Conservation (phyloP, 148 eudicot species). For the Rhododendron griersonianum region DNA sequence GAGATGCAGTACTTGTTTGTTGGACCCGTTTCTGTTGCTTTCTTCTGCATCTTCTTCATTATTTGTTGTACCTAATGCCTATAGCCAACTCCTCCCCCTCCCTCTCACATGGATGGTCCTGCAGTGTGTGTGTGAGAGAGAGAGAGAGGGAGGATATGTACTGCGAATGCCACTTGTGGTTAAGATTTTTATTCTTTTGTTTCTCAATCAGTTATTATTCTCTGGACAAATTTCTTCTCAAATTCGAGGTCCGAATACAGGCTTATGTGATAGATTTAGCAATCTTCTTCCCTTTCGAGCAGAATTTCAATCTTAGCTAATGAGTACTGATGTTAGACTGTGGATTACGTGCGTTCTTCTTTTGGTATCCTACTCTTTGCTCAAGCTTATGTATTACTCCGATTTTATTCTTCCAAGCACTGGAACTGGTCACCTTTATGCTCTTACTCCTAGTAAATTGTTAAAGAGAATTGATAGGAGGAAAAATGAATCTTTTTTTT, state of each 20-base stretch:
- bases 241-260: neutral
- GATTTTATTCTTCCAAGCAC: neutral
- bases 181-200: neutral
- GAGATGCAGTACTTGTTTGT: neutral
- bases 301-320: neutral
- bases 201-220: neutral
- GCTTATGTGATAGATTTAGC: too few relatives aligned
- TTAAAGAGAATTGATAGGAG: neutral
- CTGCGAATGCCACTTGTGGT: neutral
- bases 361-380: neutral
- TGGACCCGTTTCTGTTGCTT: neutral
- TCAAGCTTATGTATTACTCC: neutral
- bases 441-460: neutral
- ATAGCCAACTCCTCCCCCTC: neutral
- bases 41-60: neutral
- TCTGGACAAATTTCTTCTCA: neutral
- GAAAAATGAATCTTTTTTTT: neutral
- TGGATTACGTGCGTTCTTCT: too few relatives aligned
- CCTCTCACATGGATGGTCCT: neutral
- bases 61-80: neutral
- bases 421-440: neutral
- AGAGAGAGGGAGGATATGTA: neutral
- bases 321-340: neutral
- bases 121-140: neutral
- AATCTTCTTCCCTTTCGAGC: too few relatives aligned